A percentile compares a stretch with the other conserved stretches of the same genome.
phyloP scores from a whole-genome alignment of 2,329 filamentous ascomycete species.

The Exophiala calicioides region DNA sequence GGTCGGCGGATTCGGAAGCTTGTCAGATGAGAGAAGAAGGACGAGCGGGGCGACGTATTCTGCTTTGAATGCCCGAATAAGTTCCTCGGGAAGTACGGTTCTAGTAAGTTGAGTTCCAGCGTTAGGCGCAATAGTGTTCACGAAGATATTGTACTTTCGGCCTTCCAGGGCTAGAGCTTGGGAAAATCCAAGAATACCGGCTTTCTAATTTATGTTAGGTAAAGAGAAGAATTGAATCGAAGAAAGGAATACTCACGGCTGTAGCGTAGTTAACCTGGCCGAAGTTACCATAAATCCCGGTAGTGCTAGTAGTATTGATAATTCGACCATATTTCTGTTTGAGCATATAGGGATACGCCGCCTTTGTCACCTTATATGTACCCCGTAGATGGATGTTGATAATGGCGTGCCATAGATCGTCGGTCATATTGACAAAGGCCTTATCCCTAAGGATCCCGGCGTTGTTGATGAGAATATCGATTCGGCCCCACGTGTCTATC shows the following conservation, averaged over 20 bases:
- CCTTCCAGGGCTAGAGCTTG: conserved; percentile 91
- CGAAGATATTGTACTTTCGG: conserved; percentile 94
- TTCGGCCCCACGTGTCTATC: conserved; percentile 22
- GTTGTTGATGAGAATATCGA: conserved; percentile 33
- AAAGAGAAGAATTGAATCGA: background rate
- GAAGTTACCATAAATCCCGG: conserved; percentile 98
- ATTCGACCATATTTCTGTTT: conserved; percentile 98
- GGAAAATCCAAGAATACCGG: conserved; percentile 92
- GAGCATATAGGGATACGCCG: conserved; percentile 94
- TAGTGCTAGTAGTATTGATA: conserved; percentile 93
- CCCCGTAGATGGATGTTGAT: conserved; percentile 89
- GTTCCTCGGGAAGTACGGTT: conserved; percentile 91
- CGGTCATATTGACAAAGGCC: conserved; percentile 97
- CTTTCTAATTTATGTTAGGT: conserved; percentile 62
- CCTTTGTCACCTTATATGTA: conserved; percentile 92
- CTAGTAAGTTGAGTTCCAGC: conserved; percentile 94
- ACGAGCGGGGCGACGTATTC: conserved; percentile 96
- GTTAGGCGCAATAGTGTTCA: conserved; percentile 98
- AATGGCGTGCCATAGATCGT: conserved; percentile 88
- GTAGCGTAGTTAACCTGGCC: conserved; percentile 97
- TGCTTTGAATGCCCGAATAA: conserved; percentile 98
- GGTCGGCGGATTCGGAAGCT: conserved; percentile 79
- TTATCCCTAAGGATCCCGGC: conserved; percentile 73
- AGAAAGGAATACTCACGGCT: conserved; percentile 59
- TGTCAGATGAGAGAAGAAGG: conserved; percentile 81